A percentile compares a stretch with the other conserved stretches of the same genome.
phyloP scores from a whole-genome alignment of 2,329 filamentous ascomycete genomes.

The Fusarium coicis region DNA sequence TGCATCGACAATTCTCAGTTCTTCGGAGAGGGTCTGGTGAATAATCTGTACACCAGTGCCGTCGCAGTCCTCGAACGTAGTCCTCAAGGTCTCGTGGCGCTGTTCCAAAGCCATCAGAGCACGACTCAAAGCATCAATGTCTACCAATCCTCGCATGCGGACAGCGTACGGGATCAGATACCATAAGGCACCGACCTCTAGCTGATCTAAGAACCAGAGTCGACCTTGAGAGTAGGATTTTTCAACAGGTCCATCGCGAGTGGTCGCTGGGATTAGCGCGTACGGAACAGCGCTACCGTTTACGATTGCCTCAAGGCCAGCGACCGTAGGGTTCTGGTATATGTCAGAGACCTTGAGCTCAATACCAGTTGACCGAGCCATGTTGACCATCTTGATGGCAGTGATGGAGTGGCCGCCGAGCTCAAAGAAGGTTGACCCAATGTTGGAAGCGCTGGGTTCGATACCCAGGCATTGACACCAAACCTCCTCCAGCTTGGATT shows the following conservation, averaged over 20 bases:
- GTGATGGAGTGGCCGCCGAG: slow-evolving; percentile 4
- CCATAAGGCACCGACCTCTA: not conserved
- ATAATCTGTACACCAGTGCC: not conserved
- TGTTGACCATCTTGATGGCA: slow-evolving; percentile 16
- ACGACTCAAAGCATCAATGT: not conserved
- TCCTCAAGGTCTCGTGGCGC: not conserved
- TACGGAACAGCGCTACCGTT: not conserved
- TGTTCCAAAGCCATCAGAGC: not conserved
- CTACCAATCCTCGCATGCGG: not conserved
- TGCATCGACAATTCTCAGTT: slow-evolving; percentile 66
- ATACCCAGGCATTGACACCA: not conserved
- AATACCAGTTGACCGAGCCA: not conserved
- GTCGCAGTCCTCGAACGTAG: not conserved
- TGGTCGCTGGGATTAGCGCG: not conserved
- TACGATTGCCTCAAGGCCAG: not conserved
- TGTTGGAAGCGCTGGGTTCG: not conserved
- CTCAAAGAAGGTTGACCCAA: slow-evolving; percentile 2
- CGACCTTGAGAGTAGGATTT: slow-evolving; percentile 13
- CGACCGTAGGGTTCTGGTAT: not conserved
- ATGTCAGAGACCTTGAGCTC: slow-evolving; percentile 11
- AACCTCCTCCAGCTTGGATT: not conserved
- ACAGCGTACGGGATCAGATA: slow-evolving; percentile 4
- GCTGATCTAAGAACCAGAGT: slow-evolving; percentile 19
- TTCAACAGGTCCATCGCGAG: not conserved
- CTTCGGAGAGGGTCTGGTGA: not conserved